Evolutionary conservation across 2,329 filamentous ascomycete genomes (phyloP).

Genomic region (Coniochaeta ligniaria): DNA sequence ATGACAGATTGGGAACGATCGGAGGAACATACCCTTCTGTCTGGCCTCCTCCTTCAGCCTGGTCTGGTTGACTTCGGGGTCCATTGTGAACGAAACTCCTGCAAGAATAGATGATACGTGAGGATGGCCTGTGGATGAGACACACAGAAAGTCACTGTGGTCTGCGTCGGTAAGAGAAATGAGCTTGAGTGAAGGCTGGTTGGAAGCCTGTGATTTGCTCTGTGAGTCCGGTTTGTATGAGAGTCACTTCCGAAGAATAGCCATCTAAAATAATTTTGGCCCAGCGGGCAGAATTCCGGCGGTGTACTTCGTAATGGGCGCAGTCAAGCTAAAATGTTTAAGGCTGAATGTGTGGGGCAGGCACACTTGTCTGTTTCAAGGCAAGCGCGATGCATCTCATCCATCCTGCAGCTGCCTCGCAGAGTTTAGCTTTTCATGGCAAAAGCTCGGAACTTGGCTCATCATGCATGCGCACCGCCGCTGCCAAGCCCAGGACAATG

Average conservation of each 20-base stretch:
- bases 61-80: not conserved
- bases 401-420: not conserved
- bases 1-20: not conserved
- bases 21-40: conserved; percentile 5
- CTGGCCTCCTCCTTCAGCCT: conserved; percentile 3
- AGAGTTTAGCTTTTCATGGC: not conserved
- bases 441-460: not conserved
- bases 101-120: not conserved
- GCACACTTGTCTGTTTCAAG: not conserved
- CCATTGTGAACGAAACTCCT: not conserved
- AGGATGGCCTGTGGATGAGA: not conserved
- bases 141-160: not conserved
- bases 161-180: not conserved
- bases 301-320: no score
- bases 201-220: not conserved
- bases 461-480: not conserved
- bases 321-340: no score
- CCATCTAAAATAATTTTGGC: not conserved
- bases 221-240: not conserved
- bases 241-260: not conserved
- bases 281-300: not conserved
- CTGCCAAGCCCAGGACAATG: not conserved
- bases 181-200: not conserved
- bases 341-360: not conserved
- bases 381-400: not conserved